Evolutionary conservation across 2,329 filamentous ascomycete species (phyloP), one percentile per base, ranked within the genome.

Genomic region (Pseudophaeomoniella oleicola): DNA sequence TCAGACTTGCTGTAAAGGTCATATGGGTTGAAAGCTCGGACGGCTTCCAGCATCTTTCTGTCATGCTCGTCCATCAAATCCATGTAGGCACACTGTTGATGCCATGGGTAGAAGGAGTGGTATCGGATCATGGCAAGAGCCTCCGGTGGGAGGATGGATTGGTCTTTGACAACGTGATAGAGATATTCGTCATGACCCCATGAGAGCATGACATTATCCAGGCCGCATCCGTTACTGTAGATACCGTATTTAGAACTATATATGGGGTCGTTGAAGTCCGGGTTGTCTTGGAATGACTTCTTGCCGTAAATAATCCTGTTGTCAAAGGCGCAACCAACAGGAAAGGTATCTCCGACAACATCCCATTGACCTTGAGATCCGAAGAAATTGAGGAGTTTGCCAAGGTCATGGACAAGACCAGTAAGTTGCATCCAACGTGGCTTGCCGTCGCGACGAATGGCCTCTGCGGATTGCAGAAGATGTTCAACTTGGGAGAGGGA

Each of bases 91-190:
- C 78, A 79, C 56, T 80, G 78, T 42, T 69, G 74, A 61, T 93
- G 86, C 86, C 85, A 94, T 12, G 86, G 79, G 60, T 94, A 94
- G 62, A 93, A 93, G 4, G 78, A 84, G 62, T 94, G 86, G 61
- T 92, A 93, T 38, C 86, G 69, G 55, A 94, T 90, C 83, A 94
- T 93, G 42, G 85, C 86, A 9, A 94, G 69, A 0, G 80, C 81
- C 68, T 93, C 85, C 33, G 71, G 68, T 0, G 86, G 86, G 31
- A 94, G 68, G 0, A 66, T 79, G 34, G 72, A 79, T 66, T 93
- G 85, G 44, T 81, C 78, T 65, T 85, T 86, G 59, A 82, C 75
- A 42, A 93, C 78, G 51, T 85, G 78, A 66, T 93, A 94, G 33
- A 88, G 67, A 59, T 86, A 87, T 63, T 88, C 82, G 54, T 88